Base-by-base conservation (phyloP, 1,284 basidiomycete genomes). In the Pseudozyma sp. region DNA sequence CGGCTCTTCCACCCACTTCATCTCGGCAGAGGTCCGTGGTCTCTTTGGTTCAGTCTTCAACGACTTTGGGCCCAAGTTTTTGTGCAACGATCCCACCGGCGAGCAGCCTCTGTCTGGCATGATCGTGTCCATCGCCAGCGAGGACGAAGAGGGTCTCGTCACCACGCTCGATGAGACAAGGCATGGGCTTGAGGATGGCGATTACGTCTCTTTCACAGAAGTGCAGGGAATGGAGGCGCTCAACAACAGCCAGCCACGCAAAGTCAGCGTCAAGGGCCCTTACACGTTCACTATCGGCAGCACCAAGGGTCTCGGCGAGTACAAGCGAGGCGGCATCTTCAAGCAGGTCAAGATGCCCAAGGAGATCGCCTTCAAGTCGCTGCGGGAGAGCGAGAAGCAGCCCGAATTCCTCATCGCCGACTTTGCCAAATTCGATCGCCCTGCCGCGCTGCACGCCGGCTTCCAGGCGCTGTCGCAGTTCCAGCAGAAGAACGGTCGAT, bases 331-430 rank as follows among this genome's bases (percentile, higher is more conserved):
- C 34, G 97, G 97, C 52, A 92, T 96, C 77, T 99, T 99, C 85
- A 95, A 93, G 16, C 97, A 99, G 86, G 94, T 99, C 81, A 99
- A 99, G 88, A 95, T 97, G 94, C 97, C 97, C 24, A 97, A 97
- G 87, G 89, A 94, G 67, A 87, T 99, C 58, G 89, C 71, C 37
- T 84, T 84, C 69, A 97, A 97, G 94, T 90, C 94, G 7, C 88
- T 99, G 44, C 89, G 91, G 78, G 94, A 98, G 78, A 94, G 94
- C 5, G 85, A 94, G 61, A 88, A 89, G 77, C 85, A 88, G 48
- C 96, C 97, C 0, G 96, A 99, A 80, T 90, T 90, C 82, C 92
- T 98, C 87, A 90, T 98, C 75, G 94, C 95, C 55, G 97, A 99
- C 85, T 99, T 97, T 80, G 94, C 94, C 83, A 99, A 99, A 85